A percentile compares a stretch with the other conserved stretches of the same genome.
phyloP scores from a whole-genome alignment of 371 early-diverging fungal species.

The Apophysomyces variabilis region DNA sequence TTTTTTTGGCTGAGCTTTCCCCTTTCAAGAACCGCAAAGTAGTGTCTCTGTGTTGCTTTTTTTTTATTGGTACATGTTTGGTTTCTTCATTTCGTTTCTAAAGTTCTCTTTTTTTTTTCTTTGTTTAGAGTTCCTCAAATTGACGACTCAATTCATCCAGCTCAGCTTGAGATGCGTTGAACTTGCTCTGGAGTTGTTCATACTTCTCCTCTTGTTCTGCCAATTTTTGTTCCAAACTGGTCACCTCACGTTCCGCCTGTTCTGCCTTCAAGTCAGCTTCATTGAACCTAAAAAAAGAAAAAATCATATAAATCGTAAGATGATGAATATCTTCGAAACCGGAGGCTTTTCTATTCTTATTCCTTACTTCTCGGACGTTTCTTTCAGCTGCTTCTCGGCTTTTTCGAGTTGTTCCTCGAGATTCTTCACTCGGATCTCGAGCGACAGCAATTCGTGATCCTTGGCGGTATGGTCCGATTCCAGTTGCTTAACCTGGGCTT shows the following conservation, averaged over 20 bases:
- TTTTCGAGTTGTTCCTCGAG: slow-evolving; percentile 72
- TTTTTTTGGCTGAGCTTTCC: neutral
- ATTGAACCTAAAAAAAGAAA: slow-evolving; percentile 55
- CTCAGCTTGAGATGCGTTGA: slow-evolving; percentile 67
- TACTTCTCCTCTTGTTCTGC: slow-evolving; percentile 65
- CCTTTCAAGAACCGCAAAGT: neutral
- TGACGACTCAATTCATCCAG: slow-evolving; percentile 75
- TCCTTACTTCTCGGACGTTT: slow-evolving; percentile 67
- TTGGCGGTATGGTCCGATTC: slow-evolving; percentile 68
- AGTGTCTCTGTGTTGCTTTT: neutral
- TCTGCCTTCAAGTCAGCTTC: slow-evolving; percentile 80
- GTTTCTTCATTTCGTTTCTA: neutral
- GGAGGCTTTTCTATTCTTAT: neutral
- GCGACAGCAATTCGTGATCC: slow-evolving; percentile 77
- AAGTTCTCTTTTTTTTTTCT: no score
- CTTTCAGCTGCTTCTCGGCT: slow-evolving; percentile 62
- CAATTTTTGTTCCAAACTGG: slow-evolving; percentile 67
- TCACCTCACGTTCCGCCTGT: slow-evolving; percentile 71
- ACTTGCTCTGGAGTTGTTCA: slow-evolving; percentile 69
- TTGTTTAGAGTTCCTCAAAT: slow-evolving; percentile 71
- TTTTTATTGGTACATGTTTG: neutral
- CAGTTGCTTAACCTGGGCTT: slow-evolving; percentile 66
- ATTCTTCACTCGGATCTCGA: slow-evolving; percentile 68
- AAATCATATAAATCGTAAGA: no score
- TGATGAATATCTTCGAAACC: neutral